Evolutionary conservation across 1,284 basidiomycete species (phyloP), one percentile per base, ranked within the genome.

Genomic region (Meira nashicola): DNA sequence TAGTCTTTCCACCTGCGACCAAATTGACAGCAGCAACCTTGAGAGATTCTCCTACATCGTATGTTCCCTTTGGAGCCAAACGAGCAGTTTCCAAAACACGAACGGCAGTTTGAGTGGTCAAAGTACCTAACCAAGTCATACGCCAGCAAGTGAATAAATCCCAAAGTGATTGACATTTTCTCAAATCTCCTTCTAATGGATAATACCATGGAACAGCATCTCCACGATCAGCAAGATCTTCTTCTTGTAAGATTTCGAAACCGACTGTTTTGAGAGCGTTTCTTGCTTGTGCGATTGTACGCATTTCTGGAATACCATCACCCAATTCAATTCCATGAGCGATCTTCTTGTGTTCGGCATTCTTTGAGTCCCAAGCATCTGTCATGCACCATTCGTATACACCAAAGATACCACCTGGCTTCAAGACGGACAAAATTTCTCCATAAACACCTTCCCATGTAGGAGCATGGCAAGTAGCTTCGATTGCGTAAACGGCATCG

Each of bases 321-420:
- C 94, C 94, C 57, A 96, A 69, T 78, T 83, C 79, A 60, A 80
- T 79, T 9, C 78, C 86, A 82, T 96, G 92, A 17, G 91, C 89
- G 64, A 98, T 87, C 59, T 86, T 85, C 82, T 93, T 93, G 85
- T 98, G 94, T 65, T 86, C 81, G 15, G 92, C 89, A 79, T 85
- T 89, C 12, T 86, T 86, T 1, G 89, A 83, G 79, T 98, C 90
- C 89, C 91, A 98, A 10, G 80, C 80, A 79, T 97, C 93, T 50
- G 94, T 97, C 93, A 98, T 96, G 81, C 87, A 89, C 94, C 94
- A 98, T 79, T 97, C 94, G 81, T 97, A 97, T 47, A 96, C 88
- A 78, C 92, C 93, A 79, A 96, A 96, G 89, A 21, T 48, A 71
- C 94, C 94, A 82, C 93, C 94, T 6, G 94, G 94, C 83, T 98